Evolutionary conservation across 495 filamentous ascomycete genomes (phyloP).

Genomic region (Xylaria cubensis): DNA sequence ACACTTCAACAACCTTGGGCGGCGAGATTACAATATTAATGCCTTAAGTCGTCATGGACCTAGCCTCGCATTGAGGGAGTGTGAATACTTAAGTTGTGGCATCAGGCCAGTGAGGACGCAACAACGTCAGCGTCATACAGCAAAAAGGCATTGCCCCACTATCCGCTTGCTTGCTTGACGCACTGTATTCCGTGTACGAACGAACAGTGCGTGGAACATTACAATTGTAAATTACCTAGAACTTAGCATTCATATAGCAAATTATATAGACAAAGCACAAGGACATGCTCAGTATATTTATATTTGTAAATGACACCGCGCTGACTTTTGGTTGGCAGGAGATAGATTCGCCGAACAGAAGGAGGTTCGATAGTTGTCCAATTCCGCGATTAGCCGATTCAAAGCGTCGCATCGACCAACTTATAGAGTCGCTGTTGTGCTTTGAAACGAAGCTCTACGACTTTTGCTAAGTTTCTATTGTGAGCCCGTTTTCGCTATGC

Average conservation of each 20-base stretch:
- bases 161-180: neutral
- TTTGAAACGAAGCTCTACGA: neutral
- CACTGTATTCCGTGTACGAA: neutral
- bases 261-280: neutral
- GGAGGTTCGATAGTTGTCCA: neutral
- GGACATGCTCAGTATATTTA: neutral
- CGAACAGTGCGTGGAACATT: neutral
- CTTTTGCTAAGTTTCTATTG: neutral
- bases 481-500: slow-evolving; percentile 23
- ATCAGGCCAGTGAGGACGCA: neutral
- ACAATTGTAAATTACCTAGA: neutral
- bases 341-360: neutral
- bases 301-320: neutral
- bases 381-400: slow-evolving; percentile 19
- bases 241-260: neutral
- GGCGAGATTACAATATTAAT: neutral
- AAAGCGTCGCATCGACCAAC: slow-evolving; percentile 7
- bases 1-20: neutral
- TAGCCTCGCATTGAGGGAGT: neutral
- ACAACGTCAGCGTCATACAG: slow-evolving; percentile 1
- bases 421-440: neutral
- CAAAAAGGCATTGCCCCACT: neutral
- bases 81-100: neutral
- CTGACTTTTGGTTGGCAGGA: neutral
- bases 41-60: neutral